phyloP scores from a whole-genome alignment of 805 yeast species.

The Candida chilensis region DNA sequence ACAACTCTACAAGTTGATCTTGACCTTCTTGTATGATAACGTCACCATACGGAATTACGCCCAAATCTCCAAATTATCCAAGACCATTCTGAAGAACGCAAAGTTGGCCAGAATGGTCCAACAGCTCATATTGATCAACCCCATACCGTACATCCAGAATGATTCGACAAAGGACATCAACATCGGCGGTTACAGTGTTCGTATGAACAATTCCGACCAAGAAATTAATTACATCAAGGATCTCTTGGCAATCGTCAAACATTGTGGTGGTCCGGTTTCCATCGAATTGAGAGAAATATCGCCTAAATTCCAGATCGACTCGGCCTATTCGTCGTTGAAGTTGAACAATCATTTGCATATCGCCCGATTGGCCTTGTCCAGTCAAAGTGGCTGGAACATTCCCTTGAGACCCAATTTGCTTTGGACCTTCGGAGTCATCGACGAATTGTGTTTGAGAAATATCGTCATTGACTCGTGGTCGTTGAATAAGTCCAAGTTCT shows the following conservation, averaged over 20 bases:
- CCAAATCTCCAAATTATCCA: constrained; percentile 16
- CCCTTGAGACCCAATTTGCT: constrained; percentile 40
- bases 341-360: constrained; percentile 5
- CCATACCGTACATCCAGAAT: constrained; percentile 15
- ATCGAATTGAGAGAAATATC: constrained; percentile 35
- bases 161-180: constrained; percentile 23
- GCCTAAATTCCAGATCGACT: constrained; percentile 36
- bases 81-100: constrained; percentile 22
- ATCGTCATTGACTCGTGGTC: constrained; percentile 38
- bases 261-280: constrained; percentile 34
- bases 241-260: constrained; percentile 22
- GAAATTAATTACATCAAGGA: constrained; percentile 13
- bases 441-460: constrained; percentile 32
- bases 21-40: constrained; percentile 22
- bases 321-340: constrained; percentile 12
- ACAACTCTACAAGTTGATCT: constrained; percentile 22
- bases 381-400: constrained; percentile 43
- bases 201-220: constrained; percentile 19
- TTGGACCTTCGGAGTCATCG: constrained; percentile 33
- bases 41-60: constrained; percentile 14
- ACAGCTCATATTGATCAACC: constrained; percentile 21
- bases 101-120: constrained; percentile 12
- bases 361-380: too few species aligned
- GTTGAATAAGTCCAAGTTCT: constrained; percentile 10
- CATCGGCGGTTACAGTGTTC: constrained; percentile 9